Conservation (phyloP, 169 alveolate genomes). For the Amoebophrya sp. region DNA sequence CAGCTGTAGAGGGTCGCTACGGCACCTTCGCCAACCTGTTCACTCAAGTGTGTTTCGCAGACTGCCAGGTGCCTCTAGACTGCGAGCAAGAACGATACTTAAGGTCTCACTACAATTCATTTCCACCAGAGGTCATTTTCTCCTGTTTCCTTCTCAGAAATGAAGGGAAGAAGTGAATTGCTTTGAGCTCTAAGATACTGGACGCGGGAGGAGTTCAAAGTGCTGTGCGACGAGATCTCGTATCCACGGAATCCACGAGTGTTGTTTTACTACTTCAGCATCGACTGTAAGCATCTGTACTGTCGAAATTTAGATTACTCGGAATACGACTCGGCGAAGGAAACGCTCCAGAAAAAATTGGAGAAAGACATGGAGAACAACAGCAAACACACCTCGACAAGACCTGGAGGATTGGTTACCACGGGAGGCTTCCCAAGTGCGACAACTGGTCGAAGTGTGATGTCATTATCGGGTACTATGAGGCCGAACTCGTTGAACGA, state of each 20-base stretch:
- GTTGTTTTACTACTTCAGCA: neutral
- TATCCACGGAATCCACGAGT: neutral
- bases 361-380: neutral
- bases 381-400: neutral
- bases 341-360: neutral
- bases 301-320: neutral
- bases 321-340: neutral
- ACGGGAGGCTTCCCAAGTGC: no score
- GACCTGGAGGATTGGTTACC: neutral
- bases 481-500: no score
- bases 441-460: no score
- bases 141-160: no score
- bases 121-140: no score
- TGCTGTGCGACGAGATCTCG: neutral
- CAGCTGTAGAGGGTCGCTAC: neutral
- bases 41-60: neutral
- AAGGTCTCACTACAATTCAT: no score
- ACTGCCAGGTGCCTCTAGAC: neutral
- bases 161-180: no score
- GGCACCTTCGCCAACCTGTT: neutral
- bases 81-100: neutral
- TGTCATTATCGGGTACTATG: no score
- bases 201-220: neutral
- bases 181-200: no score
- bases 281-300: neutral